Conservation (phyloP, 129 eudicot species). For the Centrapalus pauciflorus region DNA sequence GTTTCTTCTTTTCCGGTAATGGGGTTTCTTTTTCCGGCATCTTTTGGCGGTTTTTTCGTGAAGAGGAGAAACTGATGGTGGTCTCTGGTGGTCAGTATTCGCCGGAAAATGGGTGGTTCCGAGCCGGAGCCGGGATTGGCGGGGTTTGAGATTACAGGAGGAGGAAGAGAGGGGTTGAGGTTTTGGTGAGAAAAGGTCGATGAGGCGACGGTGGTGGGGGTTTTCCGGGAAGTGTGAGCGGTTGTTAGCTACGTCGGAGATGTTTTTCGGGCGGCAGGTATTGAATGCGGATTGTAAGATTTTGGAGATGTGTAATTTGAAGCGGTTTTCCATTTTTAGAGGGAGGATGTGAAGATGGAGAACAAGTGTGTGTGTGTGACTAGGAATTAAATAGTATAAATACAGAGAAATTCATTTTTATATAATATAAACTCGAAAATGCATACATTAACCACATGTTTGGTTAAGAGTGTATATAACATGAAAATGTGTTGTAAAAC, state of each 20-base stretch:
- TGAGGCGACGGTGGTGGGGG: constrained; percentile 35
- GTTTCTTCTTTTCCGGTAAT: constrained; percentile 23
- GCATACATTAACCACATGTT: too few relatives aligned
- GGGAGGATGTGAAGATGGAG: constrained; percentile 12
- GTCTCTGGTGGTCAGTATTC: constrained; percentile 1
- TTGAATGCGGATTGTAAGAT: constrained; percentile 37
- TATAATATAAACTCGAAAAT: too few relatives aligned
- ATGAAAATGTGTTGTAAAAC: too few relatives aligned
- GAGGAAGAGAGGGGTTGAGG: constrained; percentile 28
- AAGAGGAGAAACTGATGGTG: constrained; percentile 34
- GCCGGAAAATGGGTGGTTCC: constrained; percentile 21
- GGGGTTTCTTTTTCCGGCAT: constrained; percentile 27
- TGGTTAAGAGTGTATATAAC: too few relatives aligned
- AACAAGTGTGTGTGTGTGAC: not conserved
- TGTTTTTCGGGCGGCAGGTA: constrained; percentile 47
- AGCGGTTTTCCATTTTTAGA: constrained; percentile 37
- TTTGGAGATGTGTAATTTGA: constrained; percentile 44
- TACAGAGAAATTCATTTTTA: not conserved
- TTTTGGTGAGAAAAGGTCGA: constrained; percentile 52
- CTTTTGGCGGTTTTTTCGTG: constrained; percentile 16
- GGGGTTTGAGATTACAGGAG: constrained; percentile 8
- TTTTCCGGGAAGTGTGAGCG: constrained; percentile 26
- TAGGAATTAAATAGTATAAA: not conserved
- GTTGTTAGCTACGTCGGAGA: constrained; percentile 40
- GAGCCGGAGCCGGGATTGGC: not conserved